A percentile compares a stretch with the other conserved stretches of the same genome.
Evolutionary conservation across 179 eudicot genomes (phyloP).

Genomic region (Heliamphora pulchella): DNA sequence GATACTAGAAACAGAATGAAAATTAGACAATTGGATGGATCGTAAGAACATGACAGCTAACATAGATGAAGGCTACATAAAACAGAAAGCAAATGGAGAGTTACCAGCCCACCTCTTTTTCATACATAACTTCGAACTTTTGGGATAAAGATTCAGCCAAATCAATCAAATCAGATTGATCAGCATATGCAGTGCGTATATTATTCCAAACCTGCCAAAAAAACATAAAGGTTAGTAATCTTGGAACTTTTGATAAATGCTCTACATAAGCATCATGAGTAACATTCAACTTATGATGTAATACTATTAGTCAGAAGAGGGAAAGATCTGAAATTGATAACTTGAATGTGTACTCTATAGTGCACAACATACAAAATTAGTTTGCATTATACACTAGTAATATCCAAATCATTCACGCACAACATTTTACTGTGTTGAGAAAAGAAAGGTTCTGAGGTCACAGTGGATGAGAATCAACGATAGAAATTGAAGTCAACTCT

Average conservation of each 20-base stretch:
- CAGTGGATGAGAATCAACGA: not conserved
- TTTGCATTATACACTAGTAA: not conserved
- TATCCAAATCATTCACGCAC: not conserved
- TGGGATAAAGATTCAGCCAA: constrained; percentile 49
- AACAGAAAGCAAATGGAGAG: not conserved
- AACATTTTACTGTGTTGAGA: not conserved
- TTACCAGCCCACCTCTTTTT: constrained; percentile 56
- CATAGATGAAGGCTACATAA: not conserved
- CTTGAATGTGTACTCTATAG: not conserved
- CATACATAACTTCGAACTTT: constrained; percentile 61
- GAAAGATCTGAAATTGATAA: not conserved
- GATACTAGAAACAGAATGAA: not conserved
- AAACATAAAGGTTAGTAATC: constrained; percentile 11
- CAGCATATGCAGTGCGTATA: constrained; percentile 52
- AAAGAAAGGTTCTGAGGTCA: not conserved
- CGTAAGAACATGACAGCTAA: not conserved
- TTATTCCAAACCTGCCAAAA: constrained; percentile 69
- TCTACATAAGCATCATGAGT: constrained; percentile 5
- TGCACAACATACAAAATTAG: not conserved
- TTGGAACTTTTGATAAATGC: not conserved
- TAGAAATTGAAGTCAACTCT: constrained; percentile 4
- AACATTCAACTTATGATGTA: not conserved
- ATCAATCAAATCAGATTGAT: constrained; percentile 54
- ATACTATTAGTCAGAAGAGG: not conserved
- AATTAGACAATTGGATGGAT: not conserved